phyloP scores from a whole-genome alignment of 495 filamentous ascomycete species.

The Glutinoglossum americanum region DNA sequence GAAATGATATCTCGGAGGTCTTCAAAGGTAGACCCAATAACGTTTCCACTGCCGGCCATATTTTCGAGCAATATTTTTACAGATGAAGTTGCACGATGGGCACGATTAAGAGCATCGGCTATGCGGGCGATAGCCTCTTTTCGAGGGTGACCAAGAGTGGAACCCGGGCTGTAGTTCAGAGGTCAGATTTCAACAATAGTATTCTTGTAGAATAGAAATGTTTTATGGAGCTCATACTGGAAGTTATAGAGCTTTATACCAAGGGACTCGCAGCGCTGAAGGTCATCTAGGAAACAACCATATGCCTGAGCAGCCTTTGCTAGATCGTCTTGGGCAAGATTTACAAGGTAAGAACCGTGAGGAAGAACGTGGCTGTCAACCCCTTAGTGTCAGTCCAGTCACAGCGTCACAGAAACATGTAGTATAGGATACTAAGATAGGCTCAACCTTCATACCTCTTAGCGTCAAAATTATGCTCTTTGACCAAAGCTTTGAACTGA shows the following conservation, averaged over 20 bases:
- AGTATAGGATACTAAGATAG: neutral
- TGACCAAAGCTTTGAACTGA: constrained; percentile 43
- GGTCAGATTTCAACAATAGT: neutral
- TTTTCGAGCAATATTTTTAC: constrained; percentile 80
- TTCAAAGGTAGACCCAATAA: constrained; percentile 66
- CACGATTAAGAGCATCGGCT: constrained; percentile 54
- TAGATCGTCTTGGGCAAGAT: constrained; percentile 65
- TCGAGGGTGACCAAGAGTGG: constrained; percentile 40
- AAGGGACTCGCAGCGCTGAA: constrained; percentile 69
- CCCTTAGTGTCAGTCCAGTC: neutral
- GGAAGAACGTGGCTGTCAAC: constrained; percentile 45
- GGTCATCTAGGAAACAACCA: constrained; percentile 66
- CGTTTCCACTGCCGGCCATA: constrained; percentile 78
- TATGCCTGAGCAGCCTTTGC: constrained; percentile 76
- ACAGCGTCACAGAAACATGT: neutral
- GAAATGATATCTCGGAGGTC: constrained; percentile 71
- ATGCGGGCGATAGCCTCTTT: constrained; percentile 54
- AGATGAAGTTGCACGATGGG: constrained; percentile 47
- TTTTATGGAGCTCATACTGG: constrained; percentile 30
- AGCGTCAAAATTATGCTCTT: constrained; percentile 51
- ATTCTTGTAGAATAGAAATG: neutral
- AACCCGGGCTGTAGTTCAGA: constrained; percentile 38
- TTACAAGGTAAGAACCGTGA: constrained; percentile 91
- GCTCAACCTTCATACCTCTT: constrained; percentile 18
- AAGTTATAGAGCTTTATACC: constrained; percentile 90